Percentiles rank a stretch among this genome's conserved stretches.
phyloP scores from a whole-genome alignment of 371 early-diverging fungal species.

The Mucor lusitanicus region DNA sequence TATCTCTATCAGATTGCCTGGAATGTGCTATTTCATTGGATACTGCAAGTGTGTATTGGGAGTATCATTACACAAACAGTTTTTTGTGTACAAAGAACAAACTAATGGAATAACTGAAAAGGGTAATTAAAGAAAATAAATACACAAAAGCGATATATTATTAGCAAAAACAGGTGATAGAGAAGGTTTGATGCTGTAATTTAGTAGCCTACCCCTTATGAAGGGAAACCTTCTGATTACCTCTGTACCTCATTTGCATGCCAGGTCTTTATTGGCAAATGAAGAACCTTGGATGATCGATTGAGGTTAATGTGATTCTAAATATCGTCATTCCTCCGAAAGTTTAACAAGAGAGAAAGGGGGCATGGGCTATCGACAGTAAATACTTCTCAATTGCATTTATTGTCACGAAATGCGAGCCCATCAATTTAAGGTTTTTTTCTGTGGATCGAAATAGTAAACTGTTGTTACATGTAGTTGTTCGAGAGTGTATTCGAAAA shows the following conservation, averaged over 20 bases:
- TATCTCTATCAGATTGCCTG: conserved; percentile 78
- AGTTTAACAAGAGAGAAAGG: not conserved
- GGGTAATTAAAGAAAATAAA: not conserved
- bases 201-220: not conserved
- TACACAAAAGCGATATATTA: not conserved
- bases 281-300: not conserved
- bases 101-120: not conserved
- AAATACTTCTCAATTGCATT: not conserved
- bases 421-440: not conserved
- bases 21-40: conserved; percentile 58
- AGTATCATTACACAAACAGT: conserved; percentile 5
- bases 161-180: not conserved
- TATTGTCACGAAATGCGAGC: not conserved
- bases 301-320: not conserved
- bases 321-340: not conserved
- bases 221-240: not conserved
- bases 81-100: not conserved
- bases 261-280: not conserved
- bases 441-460: no score
- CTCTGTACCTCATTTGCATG: not conserved
- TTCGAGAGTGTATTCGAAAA: no score
- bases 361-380: not conserved
- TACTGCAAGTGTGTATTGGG: conserved; percentile 30
- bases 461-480: no score
- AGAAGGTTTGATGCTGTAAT: not conserved